Base-by-base conservation (phyloP, 2,329 filamentous ascomycete genomes). In the Gyromitra esculenta region DNA sequence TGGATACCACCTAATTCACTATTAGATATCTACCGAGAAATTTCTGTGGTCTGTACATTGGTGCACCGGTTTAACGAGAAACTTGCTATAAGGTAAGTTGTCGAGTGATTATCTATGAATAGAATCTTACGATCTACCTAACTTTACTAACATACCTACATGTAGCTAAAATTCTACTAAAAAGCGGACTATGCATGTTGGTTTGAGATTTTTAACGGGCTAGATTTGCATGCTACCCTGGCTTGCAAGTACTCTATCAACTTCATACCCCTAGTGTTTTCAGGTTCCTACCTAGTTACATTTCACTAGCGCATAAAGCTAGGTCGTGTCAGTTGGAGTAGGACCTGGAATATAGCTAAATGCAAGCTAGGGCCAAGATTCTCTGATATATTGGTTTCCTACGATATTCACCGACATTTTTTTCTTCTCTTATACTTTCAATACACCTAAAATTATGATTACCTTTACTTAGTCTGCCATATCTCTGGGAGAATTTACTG, bases 21-120 rank as follows among this genome's bases (percentile, higher is more conserved):
- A 31, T 31, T 31, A 31, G 2, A 31, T 31, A 31, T 31, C 25
- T 31, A 31, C 25, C 25, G 25, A 31, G 4, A 31, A 31, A 31
- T 31, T 31, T 31, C 25, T 31, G 25, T 31, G 25, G 25, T 31
- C 2, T 31, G 4, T 31, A 31, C 25, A 31, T 31, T 2, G 2
- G 1, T 31, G 25, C 25, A 31, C 25, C 25, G 2, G 11, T 39
- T 5, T 59, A 31, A 31, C 15, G 39, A 37, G 15, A 39, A 39
- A 37, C 25, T 39, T 11, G 13, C 43, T 45, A 1, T 15, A 5
- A 52, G 18, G 15, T 15, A 15, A 52, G n/a, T 18, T 21, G 8
- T 8, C 48, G 48, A 52, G 48, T 52, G 48, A 52, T 52, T 52
- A 52, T 52, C 48, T 52, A 52, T 52, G 48, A 52, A 7, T 45